Percentiles rank a stretch among this genome's conserved stretches.
These are phyloP conservation scores for Apiotrichum gracile DNA, from an alignment of 1,284 basidiomycete genomes.

Conservation along the genomic window DNA sequence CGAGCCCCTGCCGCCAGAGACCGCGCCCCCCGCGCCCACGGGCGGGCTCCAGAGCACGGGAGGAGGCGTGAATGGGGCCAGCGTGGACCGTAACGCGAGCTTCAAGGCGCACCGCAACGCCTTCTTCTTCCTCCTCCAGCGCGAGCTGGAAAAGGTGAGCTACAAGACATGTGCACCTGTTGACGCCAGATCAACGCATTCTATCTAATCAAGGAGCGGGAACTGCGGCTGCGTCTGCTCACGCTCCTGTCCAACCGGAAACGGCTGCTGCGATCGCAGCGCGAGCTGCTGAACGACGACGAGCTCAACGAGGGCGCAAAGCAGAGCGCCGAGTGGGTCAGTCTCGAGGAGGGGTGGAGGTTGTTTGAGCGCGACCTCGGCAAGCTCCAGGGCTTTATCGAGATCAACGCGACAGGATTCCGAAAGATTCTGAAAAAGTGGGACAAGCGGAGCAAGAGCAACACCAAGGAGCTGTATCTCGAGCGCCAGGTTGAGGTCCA, in stretches of 20 bases:
- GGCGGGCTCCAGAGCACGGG: constrained; percentile 16
- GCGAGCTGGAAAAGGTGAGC: constrained; percentile 90
- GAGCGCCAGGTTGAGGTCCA: constrained; percentile 97
- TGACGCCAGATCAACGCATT: constrained; percentile 86
- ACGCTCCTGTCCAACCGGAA: constrained; percentile 91
- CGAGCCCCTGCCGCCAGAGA: constrained; percentile 43
- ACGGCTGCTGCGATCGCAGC: constrained; percentile 43
- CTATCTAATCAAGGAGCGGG: constrained; percentile 96
- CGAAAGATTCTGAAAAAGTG: constrained; percentile 98
- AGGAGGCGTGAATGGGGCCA: constrained; percentile 4
- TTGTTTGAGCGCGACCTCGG: constrained; percentile 92
- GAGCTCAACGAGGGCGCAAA: constrained; percentile 48
- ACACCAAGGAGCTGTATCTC: constrained; percentile 93
- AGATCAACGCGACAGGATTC: constrained; percentile 96
- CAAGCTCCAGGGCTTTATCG: constrained; percentile 95
- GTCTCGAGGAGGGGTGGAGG: constrained; percentile 92
- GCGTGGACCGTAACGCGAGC: constrained; percentile 46
- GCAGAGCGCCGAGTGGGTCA: constrained; percentile 73
- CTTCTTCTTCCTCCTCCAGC: constrained; percentile 98
- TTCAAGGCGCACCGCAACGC: constrained; percentile 93
- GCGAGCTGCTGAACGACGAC: constrained; percentile 16
- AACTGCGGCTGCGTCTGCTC: constrained; percentile 83
- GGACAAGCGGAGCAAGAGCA: constrained; percentile 92
- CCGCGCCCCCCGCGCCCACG: constrained; percentile 37
- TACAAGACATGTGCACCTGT: background rate